These are phyloP conservation scores for Tricholoma sp. DNA, from an alignment of 768 basidiomycete genomes.

Conservation along the genomic window DNA sequence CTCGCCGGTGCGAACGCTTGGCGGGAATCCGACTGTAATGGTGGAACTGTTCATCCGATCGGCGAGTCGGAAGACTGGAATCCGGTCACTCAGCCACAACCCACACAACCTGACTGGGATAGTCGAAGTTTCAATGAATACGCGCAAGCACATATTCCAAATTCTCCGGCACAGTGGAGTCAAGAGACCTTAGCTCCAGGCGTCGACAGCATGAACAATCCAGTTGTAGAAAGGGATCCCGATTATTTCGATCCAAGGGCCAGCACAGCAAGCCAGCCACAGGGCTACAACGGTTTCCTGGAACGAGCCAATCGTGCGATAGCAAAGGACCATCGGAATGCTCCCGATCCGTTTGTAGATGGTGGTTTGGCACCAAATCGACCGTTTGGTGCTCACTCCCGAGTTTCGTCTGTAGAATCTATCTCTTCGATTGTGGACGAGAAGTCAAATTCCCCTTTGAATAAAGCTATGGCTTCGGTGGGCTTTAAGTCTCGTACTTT, in stretches of 20 bases:
- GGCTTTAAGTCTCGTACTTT: conserved; percentile 17
- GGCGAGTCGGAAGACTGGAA: conserved; percentile 77
- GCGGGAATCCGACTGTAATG: conserved; percentile 66
- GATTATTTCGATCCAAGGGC: conserved; percentile 44
- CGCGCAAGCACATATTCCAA: conserved; percentile 34
- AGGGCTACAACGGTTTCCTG: conserved; percentile 72
- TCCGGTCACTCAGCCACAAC: conserved; percentile 58
- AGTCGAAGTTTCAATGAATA: conserved; percentile 47
- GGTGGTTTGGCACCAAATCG: conserved; percentile 45
- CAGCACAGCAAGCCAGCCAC: conserved; percentile 27
- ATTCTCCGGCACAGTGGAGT: conserved; percentile 62
- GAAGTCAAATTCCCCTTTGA: conserved; percentile 84
- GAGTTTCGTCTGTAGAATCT: conserved; percentile 83
- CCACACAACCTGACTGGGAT: conserved; percentile 77
- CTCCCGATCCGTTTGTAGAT: conserved; percentile 86
- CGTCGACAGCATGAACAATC: conserved; percentile 36
- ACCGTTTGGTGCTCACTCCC: conserved; percentile 79
- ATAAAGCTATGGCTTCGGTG: conserved; percentile 89
- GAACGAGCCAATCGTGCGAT: conserved; percentile 83
- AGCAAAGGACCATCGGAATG: conserved; percentile 69
- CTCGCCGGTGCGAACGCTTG: conserved; percentile 72
- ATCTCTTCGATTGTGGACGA: conserved; percentile 90
- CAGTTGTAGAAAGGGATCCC: conserved; percentile 49
- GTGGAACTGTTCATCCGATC: conserved; percentile 42
- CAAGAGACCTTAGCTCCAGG: conserved; percentile 46